Evolutionary conservation across 768 basidiomycete genomes (phyloP).

Genomic region (Porphyrellus cyaneotinctus): DNA sequence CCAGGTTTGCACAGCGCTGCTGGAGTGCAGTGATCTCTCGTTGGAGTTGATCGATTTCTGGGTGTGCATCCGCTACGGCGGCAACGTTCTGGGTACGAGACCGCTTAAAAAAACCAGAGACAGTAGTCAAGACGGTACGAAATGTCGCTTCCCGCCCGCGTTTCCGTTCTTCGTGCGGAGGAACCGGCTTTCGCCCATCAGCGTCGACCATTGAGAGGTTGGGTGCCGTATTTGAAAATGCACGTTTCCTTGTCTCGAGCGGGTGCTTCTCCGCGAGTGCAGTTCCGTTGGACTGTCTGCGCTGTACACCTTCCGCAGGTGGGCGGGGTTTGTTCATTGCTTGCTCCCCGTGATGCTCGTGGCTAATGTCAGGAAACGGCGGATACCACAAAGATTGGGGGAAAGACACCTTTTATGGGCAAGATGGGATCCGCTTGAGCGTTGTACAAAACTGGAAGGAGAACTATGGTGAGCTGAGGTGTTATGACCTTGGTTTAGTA

Average conservation of each 20-base stretch:
- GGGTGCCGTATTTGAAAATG: neutral
- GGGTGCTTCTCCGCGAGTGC: neutral
- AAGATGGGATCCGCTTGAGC: neutral
- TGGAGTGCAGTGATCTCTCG: neutral
- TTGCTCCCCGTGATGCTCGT: neutral
- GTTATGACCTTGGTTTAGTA: neutral
- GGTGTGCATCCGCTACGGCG: neutral
- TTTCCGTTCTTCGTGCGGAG: neutral
- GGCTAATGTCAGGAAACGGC: neutral
- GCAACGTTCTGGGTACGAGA: neutral
- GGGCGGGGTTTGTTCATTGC: too few species aligned
- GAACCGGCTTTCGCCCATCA: neutral
- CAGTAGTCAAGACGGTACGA: neutral
- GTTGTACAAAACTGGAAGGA: neutral
- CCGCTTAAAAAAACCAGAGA: neutral
- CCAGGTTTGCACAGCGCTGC: neutral
- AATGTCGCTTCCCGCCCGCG: neutral
- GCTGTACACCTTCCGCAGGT: neutral
- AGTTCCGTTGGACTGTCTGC: neutral
- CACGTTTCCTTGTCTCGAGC: neutral
- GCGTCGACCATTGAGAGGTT: neutral
- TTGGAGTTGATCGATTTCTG: conserved; percentile 2
- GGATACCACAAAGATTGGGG: neutral
- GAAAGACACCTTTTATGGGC: neutral
- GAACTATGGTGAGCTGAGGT: neutral